Evolutionary conservation across 1,284 basidiomycete species (phyloP).

Genomic region (Vanrija sp.): DNA sequence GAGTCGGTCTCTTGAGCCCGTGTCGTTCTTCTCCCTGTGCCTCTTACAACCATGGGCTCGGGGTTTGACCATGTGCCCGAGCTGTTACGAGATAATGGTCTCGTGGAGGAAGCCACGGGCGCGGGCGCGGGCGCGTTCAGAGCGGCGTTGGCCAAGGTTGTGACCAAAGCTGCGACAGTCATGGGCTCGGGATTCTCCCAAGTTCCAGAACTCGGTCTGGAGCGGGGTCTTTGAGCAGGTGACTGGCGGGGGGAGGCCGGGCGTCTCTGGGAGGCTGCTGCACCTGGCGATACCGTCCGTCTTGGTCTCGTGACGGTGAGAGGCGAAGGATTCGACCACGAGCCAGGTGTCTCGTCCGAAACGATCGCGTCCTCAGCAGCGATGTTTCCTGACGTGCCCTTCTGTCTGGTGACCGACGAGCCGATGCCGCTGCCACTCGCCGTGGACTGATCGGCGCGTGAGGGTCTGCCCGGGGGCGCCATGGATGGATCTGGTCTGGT

Average conservation of each 20-base stretch:
- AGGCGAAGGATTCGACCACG: slow-evolving; percentile 2
- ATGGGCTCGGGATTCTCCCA: slow-evolving; percentile 15
- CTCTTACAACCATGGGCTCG: not conserved
- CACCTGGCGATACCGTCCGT: too few relatives aligned
- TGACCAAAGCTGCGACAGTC: not conserved
- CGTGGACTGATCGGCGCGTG: too few relatives aligned
- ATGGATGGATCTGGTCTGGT: too few relatives aligned
- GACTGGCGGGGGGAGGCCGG: not conserved
- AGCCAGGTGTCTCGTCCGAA: not conserved
- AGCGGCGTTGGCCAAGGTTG: not conserved
- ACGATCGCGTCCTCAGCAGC: not conserved
- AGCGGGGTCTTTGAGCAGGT: not conserved
- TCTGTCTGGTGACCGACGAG: too few relatives aligned
- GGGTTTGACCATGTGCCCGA: not conserved
- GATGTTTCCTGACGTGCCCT: too few relatives aligned
- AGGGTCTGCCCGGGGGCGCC: too few relatives aligned
- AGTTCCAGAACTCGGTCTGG: slow-evolving; percentile 1
- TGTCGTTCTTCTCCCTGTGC: not conserved
- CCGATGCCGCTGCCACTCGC: too few relatives aligned
- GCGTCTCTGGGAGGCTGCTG: not conserved
- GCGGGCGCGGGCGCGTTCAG: not conserved
- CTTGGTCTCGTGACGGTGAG: not conserved
- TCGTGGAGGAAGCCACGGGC: not conserved
- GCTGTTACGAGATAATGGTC: too few relatives aligned
- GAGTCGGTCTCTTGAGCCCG: too few relatives aligned